These are phyloP conservation scores for Helichrysum umbraculigerum DNA, from an alignment of 129 eudicot species.

Conservation along the genomic window DNA sequence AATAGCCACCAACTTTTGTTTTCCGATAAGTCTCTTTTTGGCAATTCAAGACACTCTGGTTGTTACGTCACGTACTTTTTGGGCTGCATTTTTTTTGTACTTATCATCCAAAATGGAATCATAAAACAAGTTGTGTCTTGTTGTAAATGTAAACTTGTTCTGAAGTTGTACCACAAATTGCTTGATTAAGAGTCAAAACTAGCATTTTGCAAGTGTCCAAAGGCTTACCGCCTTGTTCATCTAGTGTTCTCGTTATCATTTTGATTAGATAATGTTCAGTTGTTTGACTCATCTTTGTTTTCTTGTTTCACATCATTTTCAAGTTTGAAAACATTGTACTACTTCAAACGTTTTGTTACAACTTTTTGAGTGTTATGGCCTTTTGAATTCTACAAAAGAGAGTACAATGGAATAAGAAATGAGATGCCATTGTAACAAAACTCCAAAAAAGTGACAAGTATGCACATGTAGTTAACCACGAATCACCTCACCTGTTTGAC, in stretches of 20 bases:
- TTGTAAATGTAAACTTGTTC: conserved; percentile 14
- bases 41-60: neutral
- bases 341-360: neutral
- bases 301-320: conserved; percentile 13
- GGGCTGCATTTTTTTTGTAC: neutral
- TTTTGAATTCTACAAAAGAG: conserved; percentile 5
- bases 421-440: conserved; percentile 35
- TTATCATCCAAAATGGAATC: neutral
- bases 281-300: conserved; percentile 29
- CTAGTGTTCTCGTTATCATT: conserved; percentile 21
- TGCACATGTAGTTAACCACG: conserved; percentile 29
- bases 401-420: conserved; percentile 13
- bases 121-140: conserved; percentile 8
- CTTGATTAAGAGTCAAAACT: conserved; percentile 28
- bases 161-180: conserved; percentile 11
- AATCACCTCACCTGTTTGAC: conserved; percentile 35
- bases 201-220: conserved; percentile 39
- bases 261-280: neutral
- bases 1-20: neutral
- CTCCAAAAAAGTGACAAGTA: conserved; percentile 31
- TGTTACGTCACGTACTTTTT: neutral
- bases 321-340: neutral
- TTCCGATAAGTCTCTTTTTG: neutral
- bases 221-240: conserved; percentile 18
- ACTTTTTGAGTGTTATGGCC: neutral